phyloP scores from a whole-genome alignment of 108 stramenopile genomes.

The Epithemia pelagica region DNA sequence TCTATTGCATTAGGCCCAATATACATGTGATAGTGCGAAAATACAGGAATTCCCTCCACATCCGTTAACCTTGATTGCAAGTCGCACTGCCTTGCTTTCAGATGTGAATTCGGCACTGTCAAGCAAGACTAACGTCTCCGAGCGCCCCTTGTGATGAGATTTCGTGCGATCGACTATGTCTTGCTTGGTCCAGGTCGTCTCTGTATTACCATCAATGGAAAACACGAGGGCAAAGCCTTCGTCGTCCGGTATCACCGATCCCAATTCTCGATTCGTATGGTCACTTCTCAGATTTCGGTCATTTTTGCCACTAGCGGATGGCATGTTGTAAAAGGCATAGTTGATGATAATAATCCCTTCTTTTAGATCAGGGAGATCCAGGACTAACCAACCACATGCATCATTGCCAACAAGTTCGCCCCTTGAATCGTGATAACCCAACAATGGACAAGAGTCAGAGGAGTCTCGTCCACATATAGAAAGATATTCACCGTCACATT shows the following conservation, averaged over 20 bases:
- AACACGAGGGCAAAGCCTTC: background rate
- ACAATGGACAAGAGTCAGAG: slow-evolving; percentile 43
- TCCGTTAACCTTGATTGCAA: slow-evolving; percentile 37
- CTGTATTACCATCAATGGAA: slow-evolving; percentile 1
- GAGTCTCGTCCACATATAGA: slow-evolving; percentile 36
- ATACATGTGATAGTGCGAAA: slow-evolving; percentile 48
- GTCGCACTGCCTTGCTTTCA: slow-evolving; percentile 10
- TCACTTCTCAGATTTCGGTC: slow-evolving; percentile 3
- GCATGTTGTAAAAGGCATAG: slow-evolving; percentile 17
- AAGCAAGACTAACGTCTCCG: slow-evolving; percentile 14
- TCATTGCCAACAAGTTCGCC: slow-evolving; percentile 63
- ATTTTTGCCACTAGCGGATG: slow-evolving; percentile 21
- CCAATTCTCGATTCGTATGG: background rate
- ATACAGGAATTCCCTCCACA: slow-evolving; percentile 16
- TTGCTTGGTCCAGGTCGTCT: background rate
- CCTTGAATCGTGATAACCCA: slow-evolving; percentile 56
- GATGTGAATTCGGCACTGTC: slow-evolving; percentile 9
- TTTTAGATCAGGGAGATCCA: slow-evolving; percentile 40
- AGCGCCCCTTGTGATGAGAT: slow-evolving; percentile 16
- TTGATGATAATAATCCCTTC: slow-evolving; percentile 70
- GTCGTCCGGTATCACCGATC: background rate
- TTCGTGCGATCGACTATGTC: background rate
- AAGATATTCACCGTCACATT: slow-evolving; percentile 69
- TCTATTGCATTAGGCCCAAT: slow-evolving; percentile 49
- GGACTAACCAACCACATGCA: slow-evolving; percentile 65